These are phyloP conservation scores for Coniochaeta sp. DNA, from an alignment of 2,329 filamentous ascomycete genomes.

Conservation along the genomic window DNA sequence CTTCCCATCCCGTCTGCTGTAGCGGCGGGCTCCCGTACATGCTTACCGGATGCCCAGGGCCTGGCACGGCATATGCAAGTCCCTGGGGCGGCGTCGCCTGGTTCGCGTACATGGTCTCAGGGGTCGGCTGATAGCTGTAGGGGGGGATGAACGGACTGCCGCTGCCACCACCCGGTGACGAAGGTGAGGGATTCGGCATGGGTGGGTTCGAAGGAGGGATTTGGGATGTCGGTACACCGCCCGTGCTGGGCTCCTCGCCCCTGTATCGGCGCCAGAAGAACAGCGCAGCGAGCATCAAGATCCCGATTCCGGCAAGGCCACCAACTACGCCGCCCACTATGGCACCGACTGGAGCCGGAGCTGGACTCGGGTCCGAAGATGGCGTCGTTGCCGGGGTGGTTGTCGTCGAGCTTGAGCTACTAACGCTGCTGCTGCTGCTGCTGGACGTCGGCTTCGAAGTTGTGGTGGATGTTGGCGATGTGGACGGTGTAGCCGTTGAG, in stretches of 20 bases:
- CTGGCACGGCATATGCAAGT: not conserved
- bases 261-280: not conserved
- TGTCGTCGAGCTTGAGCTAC: not conserved
- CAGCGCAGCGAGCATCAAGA: not conserved
- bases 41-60: not conserved
- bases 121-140: not conserved
- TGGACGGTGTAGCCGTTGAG: not conserved
- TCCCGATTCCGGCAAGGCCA: not conserved
- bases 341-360: not conserved
- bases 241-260: not conserved
- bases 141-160: not conserved
- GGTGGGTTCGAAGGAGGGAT: not conserved
- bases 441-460: not conserved
- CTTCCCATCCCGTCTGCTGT: not conserved
- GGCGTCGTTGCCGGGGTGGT: not conserved
- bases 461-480: not conserved
- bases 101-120: not conserved
- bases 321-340: not conserved
- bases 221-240: not conserved
- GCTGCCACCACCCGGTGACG: not conserved
- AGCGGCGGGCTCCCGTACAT: not conserved
- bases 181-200: not conserved
- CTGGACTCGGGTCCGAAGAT: not conserved
- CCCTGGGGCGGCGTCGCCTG: not conserved
- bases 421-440: not conserved